Conservation (phyloP, 2,329 filamentous ascomycete genomes). For the Ilyonectria mors-panacis region DNA sequence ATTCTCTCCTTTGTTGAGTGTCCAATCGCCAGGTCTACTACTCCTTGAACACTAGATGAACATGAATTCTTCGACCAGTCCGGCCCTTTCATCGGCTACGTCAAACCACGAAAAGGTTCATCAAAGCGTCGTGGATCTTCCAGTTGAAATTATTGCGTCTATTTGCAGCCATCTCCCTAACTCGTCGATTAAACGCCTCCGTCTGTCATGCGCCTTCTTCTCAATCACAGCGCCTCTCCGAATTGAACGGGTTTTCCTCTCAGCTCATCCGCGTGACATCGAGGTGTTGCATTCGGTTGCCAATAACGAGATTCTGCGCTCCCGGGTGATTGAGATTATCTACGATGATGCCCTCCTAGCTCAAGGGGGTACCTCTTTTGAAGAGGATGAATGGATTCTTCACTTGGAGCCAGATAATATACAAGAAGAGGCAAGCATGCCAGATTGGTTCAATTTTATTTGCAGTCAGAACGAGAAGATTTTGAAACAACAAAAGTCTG, state of each 20-base stretch:
- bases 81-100: background rate
- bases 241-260: slow-evolving; percentile 3
- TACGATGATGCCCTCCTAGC: slow-evolving; percentile 2
- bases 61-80: too few relatives aligned
- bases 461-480: background rate
- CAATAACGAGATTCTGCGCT: background rate
- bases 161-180: background rate
- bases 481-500: background rate
- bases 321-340: background rate
- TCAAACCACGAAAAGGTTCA: background rate
- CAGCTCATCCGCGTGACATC: background rate
- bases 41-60: too few relatives aligned
- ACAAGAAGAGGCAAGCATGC: background rate
- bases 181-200: background rate
- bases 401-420: background rate
- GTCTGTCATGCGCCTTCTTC: background rate
- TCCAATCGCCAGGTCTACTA: too few relatives aligned
- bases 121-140: background rate
- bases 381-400: background rate
- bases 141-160: background rate
- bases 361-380: background rate
- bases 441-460: background rate
- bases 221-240: background rate
- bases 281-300: background rate
- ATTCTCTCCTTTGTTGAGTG: too few relatives aligned